These are phyloP conservation scores for Xerocomellus amylosporus DNA, from an alignment of 768 basidiomycete species.

Conservation along the genomic window DNA sequence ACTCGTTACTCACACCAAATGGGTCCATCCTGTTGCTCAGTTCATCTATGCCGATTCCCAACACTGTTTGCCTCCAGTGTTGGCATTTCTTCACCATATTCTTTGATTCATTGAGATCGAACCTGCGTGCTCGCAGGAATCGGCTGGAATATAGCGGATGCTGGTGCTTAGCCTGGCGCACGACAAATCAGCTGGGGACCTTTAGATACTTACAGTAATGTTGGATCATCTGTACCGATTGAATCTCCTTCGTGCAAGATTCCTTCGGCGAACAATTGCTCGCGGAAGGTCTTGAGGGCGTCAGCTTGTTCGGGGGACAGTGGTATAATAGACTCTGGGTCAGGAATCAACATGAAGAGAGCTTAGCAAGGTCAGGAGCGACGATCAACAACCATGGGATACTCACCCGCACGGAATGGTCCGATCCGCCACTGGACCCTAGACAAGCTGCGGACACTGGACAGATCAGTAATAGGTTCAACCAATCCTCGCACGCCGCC, in stretches of 20 bases:
- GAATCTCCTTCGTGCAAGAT: conserved; percentile 59
- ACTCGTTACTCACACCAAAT: conserved; percentile 53
- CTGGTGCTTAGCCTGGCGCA: conserved; percentile 4
- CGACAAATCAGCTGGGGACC: background rate
- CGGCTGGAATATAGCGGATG: conserved; percentile 41
- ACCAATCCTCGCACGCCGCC: background rate
- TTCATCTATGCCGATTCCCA: conserved; percentile 63
- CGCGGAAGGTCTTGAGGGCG: conserved; percentile 48
- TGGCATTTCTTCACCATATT: conserved; percentile 67
- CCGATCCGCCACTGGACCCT: background rate
- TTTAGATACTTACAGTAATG: conserved; percentile 49
- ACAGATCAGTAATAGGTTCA: background rate
- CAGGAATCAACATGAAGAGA: conserved; percentile 13
- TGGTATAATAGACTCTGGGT: background rate
- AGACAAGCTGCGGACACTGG: background rate
- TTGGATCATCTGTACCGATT: conserved; percentile 59
- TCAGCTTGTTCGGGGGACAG: conserved; percentile 33
- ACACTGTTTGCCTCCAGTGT: conserved; percentile 63
- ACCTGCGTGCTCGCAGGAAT: conserved; percentile 74
- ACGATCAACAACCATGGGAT: background rate
- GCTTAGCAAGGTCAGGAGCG: background rate
- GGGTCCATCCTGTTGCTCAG: conserved; percentile 62
- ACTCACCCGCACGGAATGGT: background rate
- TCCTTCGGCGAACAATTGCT: conserved; percentile 49
- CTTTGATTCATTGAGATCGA: conserved; percentile 55